Conservation (phyloP, 139 green algal genomes). For the Asterochloris erici region DNA sequence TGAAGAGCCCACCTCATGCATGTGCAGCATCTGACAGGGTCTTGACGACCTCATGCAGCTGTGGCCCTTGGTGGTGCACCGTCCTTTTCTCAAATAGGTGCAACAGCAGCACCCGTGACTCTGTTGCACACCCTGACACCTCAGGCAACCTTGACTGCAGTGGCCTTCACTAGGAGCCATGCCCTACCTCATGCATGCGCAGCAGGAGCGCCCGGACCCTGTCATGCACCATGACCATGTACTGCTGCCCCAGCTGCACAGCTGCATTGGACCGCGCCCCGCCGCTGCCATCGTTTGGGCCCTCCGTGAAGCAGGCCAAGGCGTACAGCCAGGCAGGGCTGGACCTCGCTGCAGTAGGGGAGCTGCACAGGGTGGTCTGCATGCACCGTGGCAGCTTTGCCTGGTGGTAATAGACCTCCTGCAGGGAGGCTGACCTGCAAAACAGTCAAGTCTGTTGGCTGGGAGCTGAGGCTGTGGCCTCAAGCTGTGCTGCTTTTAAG, state of each 20-base stretch:
- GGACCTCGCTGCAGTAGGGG: not conserved
- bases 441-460: not conserved
- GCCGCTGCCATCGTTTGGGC: not conserved
- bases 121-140: too few relatives aligned
- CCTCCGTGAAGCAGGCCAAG: not conserved
- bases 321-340: conserved; percentile 12
- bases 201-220: conserved; percentile 5
- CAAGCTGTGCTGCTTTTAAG: too few relatives aligned
- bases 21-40: too few relatives aligned
- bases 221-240: conserved; percentile 7
- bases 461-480: not conserved
- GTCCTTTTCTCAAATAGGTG: too few relatives aligned
- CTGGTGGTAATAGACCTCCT: not conserved
- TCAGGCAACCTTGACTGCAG: too few relatives aligned
- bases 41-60: too few relatives aligned
- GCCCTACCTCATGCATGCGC: not conserved
- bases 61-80: too few relatives aligned
- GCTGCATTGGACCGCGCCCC: not conserved
- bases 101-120: too few relatives aligned
- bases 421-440: conserved; percentile 5
- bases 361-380: not conserved
- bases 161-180: too few relatives aligned
- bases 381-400: conserved; percentile 4
- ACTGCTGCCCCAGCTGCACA: not conserved
- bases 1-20: too few relatives aligned